These are phyloP conservation scores for Gossypium australe DNA, from an alignment of 345 rosid species.

Conservation along the genomic window DNA sequence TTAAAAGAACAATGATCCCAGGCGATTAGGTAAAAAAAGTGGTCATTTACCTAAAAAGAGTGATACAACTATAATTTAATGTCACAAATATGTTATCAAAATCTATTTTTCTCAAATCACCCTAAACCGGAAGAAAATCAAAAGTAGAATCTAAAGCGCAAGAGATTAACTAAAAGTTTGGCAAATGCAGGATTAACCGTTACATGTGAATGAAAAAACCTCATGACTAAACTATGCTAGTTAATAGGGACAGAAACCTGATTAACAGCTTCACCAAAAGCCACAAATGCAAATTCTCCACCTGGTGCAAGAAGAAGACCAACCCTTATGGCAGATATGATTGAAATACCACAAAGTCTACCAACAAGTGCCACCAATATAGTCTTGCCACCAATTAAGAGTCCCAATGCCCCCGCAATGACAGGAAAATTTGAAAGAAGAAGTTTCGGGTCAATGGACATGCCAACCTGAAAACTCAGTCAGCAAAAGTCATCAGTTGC, in stretches of 20 bases:
- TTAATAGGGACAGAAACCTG: slow-evolving; percentile 50
- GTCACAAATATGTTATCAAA: background rate
- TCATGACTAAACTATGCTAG: background rate
- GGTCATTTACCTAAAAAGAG: background rate
- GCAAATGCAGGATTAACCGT: slow-evolving; percentile 3
- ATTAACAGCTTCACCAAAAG: slow-evolving; percentile 97
- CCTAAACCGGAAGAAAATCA: background rate
- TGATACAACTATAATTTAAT: background rate
- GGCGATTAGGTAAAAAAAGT: background rate
- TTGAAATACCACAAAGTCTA: slow-evolving; percentile 70
- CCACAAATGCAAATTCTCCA: slow-evolving; percentile 98
- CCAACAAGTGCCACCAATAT: slow-evolving; percentile 70
- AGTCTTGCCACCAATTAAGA: slow-evolving; percentile 87
- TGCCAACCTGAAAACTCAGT: slow-evolving; percentile 79
- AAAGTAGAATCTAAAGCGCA: background rate
- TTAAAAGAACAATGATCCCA: background rate
- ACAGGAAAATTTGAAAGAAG: slow-evolving; percentile 82
- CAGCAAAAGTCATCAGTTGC: slow-evolving; percentile 25
- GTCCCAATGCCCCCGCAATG: slow-evolving; percentile 64
- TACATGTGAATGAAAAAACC: background rate
- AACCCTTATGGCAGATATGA: slow-evolving; percentile 76
- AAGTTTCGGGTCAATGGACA: slow-evolving; percentile 98
- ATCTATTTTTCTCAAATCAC: background rate
- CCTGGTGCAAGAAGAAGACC: slow-evolving; percentile 99
- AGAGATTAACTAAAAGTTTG: background rate